Evolutionary conservation across 2,329 filamentous ascomycete genomes (phyloP).

Genomic region (Penicillium sp.): DNA sequence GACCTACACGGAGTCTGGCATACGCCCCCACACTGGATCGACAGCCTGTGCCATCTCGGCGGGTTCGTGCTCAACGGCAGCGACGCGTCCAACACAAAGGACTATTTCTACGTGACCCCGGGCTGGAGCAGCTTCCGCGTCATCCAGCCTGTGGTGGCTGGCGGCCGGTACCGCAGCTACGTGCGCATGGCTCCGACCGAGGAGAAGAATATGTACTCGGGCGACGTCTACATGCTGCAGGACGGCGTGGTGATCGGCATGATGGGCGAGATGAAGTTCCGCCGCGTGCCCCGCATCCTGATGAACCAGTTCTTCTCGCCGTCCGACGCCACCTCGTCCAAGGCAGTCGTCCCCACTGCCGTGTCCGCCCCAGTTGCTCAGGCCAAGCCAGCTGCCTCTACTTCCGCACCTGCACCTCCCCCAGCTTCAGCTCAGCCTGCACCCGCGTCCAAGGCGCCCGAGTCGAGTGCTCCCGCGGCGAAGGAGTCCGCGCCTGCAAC

Average conservation of each 20-base stretch:
- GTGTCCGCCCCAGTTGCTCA: background rate
- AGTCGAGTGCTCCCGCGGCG: background rate
- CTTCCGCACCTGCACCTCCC: too few relatives aligned
- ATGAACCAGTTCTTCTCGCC: constrained; percentile 21
- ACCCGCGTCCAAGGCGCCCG: background rate
- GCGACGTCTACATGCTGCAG: constrained; percentile 43
- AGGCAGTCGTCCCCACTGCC: background rate
- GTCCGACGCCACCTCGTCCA: background rate
- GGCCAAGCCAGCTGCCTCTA: too few relatives aligned
- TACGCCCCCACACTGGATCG: constrained; percentile 38
- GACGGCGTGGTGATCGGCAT: constrained; percentile 34
- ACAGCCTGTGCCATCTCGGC: constrained; percentile 38
- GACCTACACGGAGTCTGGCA: constrained; percentile 30
- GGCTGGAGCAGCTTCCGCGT: constrained; percentile 31
- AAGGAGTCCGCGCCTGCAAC: background rate
- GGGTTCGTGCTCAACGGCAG: constrained; percentile 37
- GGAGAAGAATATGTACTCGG: constrained; percentile 33
- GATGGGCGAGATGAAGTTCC: constrained; percentile 36
- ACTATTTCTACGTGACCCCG: constrained; percentile 36
- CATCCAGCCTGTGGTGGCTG: constrained; percentile 23
- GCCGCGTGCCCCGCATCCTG: constrained; percentile 24
- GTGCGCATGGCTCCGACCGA: constrained; percentile 33
- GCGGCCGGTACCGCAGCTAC: constrained; percentile 31
- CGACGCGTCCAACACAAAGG: constrained; percentile 23
- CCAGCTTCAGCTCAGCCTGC: too few relatives aligned